These are phyloP conservation scores for Yamadazyma phyllophila DNA, from an alignment of 805 yeast genomes.

Conservation along the genomic window DNA sequence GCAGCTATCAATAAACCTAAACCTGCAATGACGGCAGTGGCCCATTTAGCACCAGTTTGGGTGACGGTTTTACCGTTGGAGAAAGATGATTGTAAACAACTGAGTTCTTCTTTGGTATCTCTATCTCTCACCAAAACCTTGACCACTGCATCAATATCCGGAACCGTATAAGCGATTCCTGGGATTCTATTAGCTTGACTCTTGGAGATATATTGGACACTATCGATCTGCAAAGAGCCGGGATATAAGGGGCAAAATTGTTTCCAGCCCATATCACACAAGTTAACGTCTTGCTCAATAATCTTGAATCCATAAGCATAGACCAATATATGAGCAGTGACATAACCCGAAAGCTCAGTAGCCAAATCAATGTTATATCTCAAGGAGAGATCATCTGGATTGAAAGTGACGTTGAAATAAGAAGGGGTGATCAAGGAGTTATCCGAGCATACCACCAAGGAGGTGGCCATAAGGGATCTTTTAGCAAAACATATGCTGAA, in stretches of 20 bases:
- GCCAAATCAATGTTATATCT: slow-evolving; percentile 67
- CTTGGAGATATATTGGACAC: slow-evolving; percentile 57
- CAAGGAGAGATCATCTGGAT: slow-evolving; percentile 68
- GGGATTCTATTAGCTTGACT: slow-evolving; percentile 61
- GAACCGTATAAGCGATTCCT: slow-evolving; percentile 81
- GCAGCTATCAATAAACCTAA: slow-evolving; percentile 84
- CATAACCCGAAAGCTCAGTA: slow-evolving; percentile 63
- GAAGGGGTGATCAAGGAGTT: slow-evolving; percentile 70
- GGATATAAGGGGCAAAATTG: slow-evolving; percentile 90
- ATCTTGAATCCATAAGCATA: slow-evolving; percentile 84
- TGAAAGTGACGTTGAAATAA: slow-evolving; percentile 69
- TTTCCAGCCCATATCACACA: slow-evolving; percentile 71
- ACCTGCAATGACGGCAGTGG: slow-evolving; percentile 87
- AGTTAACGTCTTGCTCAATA: slow-evolving; percentile 54
- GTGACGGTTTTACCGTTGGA: slow-evolving; percentile 77
- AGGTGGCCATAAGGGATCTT: slow-evolving; percentile 52
- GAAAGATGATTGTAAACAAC: slow-evolving; percentile 75
- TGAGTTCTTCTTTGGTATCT: slow-evolving; percentile 45
- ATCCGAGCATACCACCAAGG: slow-evolving; percentile 85
- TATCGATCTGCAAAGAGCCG: slow-evolving; percentile 74
- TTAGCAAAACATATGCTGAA: slow-evolving; percentile 7
- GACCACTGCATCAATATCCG: slow-evolving; percentile 80
- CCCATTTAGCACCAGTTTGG: slow-evolving; percentile 86
- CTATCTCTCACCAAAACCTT: slow-evolving; percentile 49
- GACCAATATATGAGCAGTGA: slow-evolving; percentile 67